Conservation (phyloP, 1,284 basidiomycete genomes). For the Cutaneotrichosporon sp. region DNA sequence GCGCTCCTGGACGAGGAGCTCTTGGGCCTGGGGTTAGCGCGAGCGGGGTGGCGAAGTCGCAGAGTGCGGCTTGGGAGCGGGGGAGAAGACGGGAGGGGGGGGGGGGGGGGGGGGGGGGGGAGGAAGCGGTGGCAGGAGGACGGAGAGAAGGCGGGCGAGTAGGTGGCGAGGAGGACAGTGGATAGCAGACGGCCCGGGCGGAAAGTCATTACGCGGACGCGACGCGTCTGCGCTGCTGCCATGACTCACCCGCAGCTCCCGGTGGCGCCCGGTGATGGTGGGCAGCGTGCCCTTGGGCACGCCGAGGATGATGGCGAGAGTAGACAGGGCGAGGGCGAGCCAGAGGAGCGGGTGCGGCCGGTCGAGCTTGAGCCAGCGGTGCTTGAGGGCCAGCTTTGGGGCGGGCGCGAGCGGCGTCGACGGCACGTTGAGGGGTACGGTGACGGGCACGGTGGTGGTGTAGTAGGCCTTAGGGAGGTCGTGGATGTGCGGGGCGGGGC, state of each 20-base stretch:
- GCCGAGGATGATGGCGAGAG: constrained; percentile 42
- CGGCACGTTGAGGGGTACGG: not conserved
- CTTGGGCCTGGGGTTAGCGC: constrained; percentile 36
- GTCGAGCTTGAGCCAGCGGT: not conserved
- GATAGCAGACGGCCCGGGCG: too few relatives aligned
- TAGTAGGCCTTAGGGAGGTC: not conserved
- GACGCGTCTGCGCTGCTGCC: not conserved
- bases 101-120: not conserved
- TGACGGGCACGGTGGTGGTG: constrained; percentile 8
- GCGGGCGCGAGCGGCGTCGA: not conserved
- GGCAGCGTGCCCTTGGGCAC: constrained; percentile 48
- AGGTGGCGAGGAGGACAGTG: too few relatives aligned
- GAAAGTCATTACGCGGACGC: not conserved
- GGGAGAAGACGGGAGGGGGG: not conserved
- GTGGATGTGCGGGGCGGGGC: not conserved
- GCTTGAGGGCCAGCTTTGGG: not conserved
- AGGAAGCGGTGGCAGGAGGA: not conserved
- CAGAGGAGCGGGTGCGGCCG: constrained; percentile 47
- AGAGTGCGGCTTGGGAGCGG: not conserved
- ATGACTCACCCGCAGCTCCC: constrained; percentile 41
- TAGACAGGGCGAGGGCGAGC: constrained; percentile 37
- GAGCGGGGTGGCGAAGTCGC: too few relatives aligned
- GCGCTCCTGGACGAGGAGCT: constrained; percentile 39
- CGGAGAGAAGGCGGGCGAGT: too few relatives aligned
- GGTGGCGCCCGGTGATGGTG: constrained; percentile 48